Percentiles rank a stretch among this genome's conserved stretches.
phyloP scores from a whole-genome alignment of 1,284 basidiomycete genomes.

The Moniliella sp. region DNA sequence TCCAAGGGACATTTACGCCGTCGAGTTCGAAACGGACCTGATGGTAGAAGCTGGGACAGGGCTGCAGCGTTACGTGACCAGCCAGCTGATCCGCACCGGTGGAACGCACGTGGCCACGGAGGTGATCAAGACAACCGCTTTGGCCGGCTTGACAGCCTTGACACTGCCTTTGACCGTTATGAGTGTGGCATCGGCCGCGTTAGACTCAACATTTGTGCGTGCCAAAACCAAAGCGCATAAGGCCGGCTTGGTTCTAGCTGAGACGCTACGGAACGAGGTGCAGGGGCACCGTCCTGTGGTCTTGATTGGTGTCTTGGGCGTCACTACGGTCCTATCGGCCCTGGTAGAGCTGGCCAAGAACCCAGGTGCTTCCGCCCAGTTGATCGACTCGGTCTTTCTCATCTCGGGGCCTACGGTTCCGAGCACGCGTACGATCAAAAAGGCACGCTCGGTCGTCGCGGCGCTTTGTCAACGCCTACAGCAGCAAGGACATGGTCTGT shows the following conservation, averaged over 20 bases:
- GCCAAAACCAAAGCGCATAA: constrained; percentile 10
- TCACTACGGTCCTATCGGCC: constrained; percentile 39
- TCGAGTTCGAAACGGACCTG: constrained; percentile 15
- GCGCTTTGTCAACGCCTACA: constrained; percentile 38
- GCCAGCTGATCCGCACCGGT: constrained; percentile 10
- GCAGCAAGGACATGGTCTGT: constrained; percentile 39
- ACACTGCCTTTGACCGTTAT: constrained; percentile 37
- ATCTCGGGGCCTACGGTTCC: constrained; percentile 37
- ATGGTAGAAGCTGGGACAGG: constrained; percentile 15
- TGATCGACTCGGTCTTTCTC: constrained; percentile 39
- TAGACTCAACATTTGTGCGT: constrained; percentile 36
- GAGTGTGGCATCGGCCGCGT: constrained; percentile 24
- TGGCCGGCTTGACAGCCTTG: constrained; percentile 41
- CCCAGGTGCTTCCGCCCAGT: constrained; percentile 15
- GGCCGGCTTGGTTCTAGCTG: constrained; percentile 40
- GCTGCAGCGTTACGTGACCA: constrained; percentile 13
- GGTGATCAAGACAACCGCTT: constrained; percentile 40
- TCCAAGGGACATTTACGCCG: constrained; percentile 15
- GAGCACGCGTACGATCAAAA: constrained; percentile 36
- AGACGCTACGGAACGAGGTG: constrained; percentile 40
- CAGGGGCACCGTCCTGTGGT: constrained; percentile 42
- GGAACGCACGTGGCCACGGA: constrained; percentile 28
- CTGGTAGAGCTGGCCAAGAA: constrained; percentile 37
- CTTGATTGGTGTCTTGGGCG: constrained; percentile 41
- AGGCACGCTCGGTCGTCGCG: constrained; percentile 37